Evolutionary conservation across 2,329 filamentous ascomycete genomes (phyloP), one percentile per base, ranked within the genome.

Genomic region (Tolypocladium inflatum): DNA sequence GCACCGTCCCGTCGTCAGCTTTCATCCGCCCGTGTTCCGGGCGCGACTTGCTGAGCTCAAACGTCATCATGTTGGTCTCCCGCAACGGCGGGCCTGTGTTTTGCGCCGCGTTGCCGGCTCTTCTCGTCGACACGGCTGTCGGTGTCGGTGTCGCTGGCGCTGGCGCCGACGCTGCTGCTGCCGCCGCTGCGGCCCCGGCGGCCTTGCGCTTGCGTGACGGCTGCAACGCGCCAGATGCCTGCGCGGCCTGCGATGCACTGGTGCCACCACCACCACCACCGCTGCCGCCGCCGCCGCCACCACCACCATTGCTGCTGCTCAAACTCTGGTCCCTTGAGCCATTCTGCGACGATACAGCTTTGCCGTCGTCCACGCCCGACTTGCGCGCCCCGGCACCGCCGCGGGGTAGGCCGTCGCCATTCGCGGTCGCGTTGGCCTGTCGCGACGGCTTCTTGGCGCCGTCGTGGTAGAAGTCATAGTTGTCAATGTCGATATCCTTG

Each of bases 61-160:
- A 97, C 50, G 84, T 91, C 76, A 97, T 83, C 85, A 97, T 87
- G 72, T 95, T 97, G 56, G 89, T 88, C 67, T 91, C 86, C 62
- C 83, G 79, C 68, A 69, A 70, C 26, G 67, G 63, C 61, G 77
- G 73, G 60, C 73, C 72, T 64, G 76, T 65, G 58, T 70, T 71
- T 58, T 74, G 70, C 58, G 73, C 62, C 60, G 70, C 64, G 57
- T 70, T 66, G 62, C 68, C 63, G 61, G 62, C 63, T 57, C 63
- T 61, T 54, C 60, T 63, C 10, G 60, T 54, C 39, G 60, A 35
- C n/a, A 59, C 58, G 35, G 61, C 57, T 11, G 60, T 57, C n/a
- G 66, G 63, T 8, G 60, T 57, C n/a, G 67, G 63, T 19, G 59
- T 56, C 23, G 61, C 55, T 26, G 65, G 63, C 59, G 68, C 62